phyloP scores from a whole-genome alignment of 2,329 filamentous ascomycete genomes.

The Scolecobasidium constrictum region DNA sequence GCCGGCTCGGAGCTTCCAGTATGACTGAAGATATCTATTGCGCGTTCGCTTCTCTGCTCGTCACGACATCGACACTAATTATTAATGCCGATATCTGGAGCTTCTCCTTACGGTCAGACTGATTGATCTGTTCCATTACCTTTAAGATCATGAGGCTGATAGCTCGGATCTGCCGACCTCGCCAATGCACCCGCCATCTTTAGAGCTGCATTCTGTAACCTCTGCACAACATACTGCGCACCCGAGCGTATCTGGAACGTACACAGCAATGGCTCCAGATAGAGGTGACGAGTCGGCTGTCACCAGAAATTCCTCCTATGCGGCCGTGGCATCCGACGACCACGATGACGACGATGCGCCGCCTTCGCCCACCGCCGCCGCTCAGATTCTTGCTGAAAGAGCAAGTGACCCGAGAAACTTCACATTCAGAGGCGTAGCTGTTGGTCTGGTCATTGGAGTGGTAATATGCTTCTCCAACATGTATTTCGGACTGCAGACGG shows the following conservation, averaged over 20 bases:
- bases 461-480: conserved; percentile 95
- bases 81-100: too few relatives aligned
- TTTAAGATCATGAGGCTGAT: not conserved
- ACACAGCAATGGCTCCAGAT: conserved; percentile 1
- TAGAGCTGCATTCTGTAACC: not conserved
- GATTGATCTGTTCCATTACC: too few relatives aligned
- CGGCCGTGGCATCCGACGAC: not conserved
- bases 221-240: too few relatives aligned
- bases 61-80: too few relatives aligned
- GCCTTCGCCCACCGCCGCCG: conserved; percentile 2
- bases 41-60: too few relatives aligned
- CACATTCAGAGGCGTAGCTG: conserved; percentile 67
- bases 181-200: not conserved
- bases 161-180: not conserved
- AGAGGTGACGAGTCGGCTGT: not conserved
- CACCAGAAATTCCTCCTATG: not conserved
- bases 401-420: conserved; percentile 51
- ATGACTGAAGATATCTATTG: too few relatives aligned
- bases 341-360: not conserved
- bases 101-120: too few relatives aligned
- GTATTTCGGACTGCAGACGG: conserved; percentile 95
- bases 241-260: not conserved
- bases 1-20: too few relatives aligned
- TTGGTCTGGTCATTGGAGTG: conserved; percentile 74
- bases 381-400: conserved; percentile 15